Conservation (phyloP, 805 yeast genomes). For the Nakazawaea wickerhamii region DNA sequence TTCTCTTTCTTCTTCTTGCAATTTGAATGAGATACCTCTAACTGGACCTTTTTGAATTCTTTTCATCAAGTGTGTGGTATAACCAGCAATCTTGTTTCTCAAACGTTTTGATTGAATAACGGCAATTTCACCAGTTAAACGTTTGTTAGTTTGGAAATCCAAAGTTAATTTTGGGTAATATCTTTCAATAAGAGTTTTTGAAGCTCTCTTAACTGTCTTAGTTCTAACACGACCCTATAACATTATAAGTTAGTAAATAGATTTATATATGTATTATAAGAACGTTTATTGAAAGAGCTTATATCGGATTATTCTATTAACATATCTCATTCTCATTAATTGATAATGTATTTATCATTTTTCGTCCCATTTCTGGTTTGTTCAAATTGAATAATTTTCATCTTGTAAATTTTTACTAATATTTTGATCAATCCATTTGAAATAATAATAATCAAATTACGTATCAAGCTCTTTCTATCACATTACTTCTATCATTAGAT, state of each 20-base stretch:
- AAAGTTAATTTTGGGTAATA: constrained; percentile 99
- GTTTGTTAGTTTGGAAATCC: constrained; percentile 99
- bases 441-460: too few species aligned
- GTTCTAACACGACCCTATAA: constrained; percentile 99
- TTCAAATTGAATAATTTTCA: too few species aligned
- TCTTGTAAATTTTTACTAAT: too few species aligned
- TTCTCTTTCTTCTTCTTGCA: constrained; percentile 99
- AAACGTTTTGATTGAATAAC: constrained; percentile 99
- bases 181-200: constrained; percentile 98
- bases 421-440: too few species aligned
- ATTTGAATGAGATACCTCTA: constrained; percentile 99
- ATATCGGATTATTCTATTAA: too few species aligned
- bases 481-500: background rate
- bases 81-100: constrained; percentile 99
- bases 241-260: constrained; percentile 3
- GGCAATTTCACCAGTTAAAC: constrained; percentile 97
- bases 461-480: too few species aligned
- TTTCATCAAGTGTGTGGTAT: constrained; percentile 99
- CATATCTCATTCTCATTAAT: too few species aligned
- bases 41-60: constrained; percentile 99
- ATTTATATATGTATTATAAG: background rate
- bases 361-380: too few species aligned
- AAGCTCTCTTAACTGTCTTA: constrained; percentile 99
- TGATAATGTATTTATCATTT: too few species aligned
- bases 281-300: too few species aligned